A percentile compares a stretch with the other conserved stretches of the same genome.
Evolutionary conservation across 164 flowering plant species (phyloP).

Genomic region (Saururus chinensis): DNA sequence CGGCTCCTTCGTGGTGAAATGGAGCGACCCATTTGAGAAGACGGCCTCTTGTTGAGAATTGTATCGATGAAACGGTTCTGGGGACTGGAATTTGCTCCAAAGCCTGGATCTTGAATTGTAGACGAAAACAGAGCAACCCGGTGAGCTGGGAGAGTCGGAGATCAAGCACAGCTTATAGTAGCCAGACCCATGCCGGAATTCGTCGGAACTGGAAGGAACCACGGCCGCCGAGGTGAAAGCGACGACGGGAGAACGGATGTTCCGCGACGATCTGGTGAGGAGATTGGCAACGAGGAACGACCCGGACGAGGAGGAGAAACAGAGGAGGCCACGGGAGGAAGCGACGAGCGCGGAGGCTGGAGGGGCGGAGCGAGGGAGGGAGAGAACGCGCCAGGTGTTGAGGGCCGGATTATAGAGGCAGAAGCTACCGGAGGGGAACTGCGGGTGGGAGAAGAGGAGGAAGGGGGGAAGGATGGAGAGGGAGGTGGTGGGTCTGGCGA

Average conservation of each 20-base stretch:
- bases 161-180: constrained; percentile 12
- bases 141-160: constrained; percentile 8
- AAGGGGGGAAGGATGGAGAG: constrained; percentile 31
- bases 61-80: constrained; percentile 13
- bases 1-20: constrained; percentile 46
- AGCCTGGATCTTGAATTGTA: constrained; percentile 29
- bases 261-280: constrained; percentile 27
- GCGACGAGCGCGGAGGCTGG: constrained; percentile 20
- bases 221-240: constrained; percentile 28
- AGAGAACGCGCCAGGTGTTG: constrained; percentile 33
- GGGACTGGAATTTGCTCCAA: constrained; percentile 32
- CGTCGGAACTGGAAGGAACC: constrained; percentile 13
- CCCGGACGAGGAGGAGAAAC: constrained; percentile 45
- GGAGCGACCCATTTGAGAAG: constrained; percentile 28
- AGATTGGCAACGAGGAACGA: constrained; percentile 50
- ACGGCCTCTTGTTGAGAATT: constrained; percentile 35
- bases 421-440: constrained; percentile 15
- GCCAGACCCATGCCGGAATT: background rate
- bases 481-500: constrained; percentile 20
- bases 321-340: constrained; percentile 43
- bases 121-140: constrained; percentile 21
- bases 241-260: constrained; percentile 29
- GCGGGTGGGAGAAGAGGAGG: constrained; percentile 65
- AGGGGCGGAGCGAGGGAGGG: constrained; percentile 23
- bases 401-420: constrained; percentile 35